A percentile compares a stretch with the other conserved stretches of the same genome.
Conservation (phyloP, 441 rosid genomes). For the Lepidium campestre region DNA sequence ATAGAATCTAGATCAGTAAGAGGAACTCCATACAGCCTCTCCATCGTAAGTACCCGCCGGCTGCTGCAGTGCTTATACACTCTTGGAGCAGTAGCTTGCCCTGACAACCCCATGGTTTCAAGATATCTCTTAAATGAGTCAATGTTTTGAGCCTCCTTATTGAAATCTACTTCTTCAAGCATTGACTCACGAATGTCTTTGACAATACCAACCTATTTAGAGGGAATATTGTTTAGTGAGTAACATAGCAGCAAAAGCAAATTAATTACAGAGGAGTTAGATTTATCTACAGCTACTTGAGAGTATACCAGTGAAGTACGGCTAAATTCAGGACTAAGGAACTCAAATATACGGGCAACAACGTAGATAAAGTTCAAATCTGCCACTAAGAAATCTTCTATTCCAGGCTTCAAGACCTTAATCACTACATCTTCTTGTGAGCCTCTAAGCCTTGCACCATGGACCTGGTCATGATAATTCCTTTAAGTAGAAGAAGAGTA, state of each 20-base stretch:
- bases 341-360: slow-evolving; percentile 91
- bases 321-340: slow-evolving; percentile 77
- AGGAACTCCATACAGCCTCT: slow-evolving; percentile 99
- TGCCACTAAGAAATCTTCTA: slow-evolving; percentile 84
- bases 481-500: slow-evolving; percentile 7
- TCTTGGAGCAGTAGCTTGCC: slow-evolving; percentile 94
- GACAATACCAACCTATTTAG: slow-evolving; percentile 76
- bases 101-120: slow-evolving; percentile 78
- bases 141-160: slow-evolving; percentile 81
- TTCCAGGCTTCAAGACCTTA: slow-evolving; percentile 95
- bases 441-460: slow-evolving; percentile 83
- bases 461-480: slow-evolving; percentile 55
- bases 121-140: slow-evolving; percentile 81
- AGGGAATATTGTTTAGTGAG: background rate
- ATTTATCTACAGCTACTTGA: slow-evolving; percentile 11
- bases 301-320: slow-evolving; percentile 84
- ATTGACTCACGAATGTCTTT: slow-evolving; percentile 89
- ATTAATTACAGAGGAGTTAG: background rate
- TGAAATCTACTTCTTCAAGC: slow-evolving; percentile 98
- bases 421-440: slow-evolving; percentile 91
- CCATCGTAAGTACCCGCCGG: slow-evolving; percentile 83
- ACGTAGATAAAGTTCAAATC: slow-evolving; percentile 87
- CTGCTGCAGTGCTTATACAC: slow-evolving; percentile 87
- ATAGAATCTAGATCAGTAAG: slow-evolving; percentile 94
- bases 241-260: slow-evolving; percentile 2